These are phyloP conservation scores for Annulohypoxylon bovei DNA, from an alignment of 495 filamentous ascomycete genomes.

Conservation along the genomic window DNA sequence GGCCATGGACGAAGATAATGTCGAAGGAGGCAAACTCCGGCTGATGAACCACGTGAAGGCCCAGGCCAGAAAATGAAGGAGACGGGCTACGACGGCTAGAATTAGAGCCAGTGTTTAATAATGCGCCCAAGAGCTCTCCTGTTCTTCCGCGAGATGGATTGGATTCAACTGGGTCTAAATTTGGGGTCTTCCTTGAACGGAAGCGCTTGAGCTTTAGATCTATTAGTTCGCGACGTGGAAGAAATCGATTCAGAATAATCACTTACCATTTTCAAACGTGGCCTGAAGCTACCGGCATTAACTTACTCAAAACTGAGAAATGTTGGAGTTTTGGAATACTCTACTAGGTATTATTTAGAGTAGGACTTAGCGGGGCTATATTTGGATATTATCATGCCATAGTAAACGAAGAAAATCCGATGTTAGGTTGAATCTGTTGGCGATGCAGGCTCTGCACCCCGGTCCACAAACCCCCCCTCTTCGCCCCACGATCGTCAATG, in stretches of 20 bases:
- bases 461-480: no score
- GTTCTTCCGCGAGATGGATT: not conserved
- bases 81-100: not conserved
- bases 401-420: no score
- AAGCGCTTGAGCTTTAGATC: not conserved
- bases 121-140: not conserved
- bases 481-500: no score
- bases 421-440: no score
- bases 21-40: slow-evolving; percentile 10
- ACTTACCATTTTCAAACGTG: no score
- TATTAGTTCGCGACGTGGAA: not conserved
- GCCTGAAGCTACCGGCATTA: no score
- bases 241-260: not conserved
- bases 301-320: no score
- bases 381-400: no score
- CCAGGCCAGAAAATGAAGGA: not conserved
- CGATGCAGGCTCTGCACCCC: no score
- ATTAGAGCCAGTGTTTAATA: not conserved
- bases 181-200: not conserved
- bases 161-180: not conserved
- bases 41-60: not conserved
- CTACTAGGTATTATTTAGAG: no score
- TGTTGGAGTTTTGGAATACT: no score
- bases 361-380: no score
- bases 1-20: slow-evolving; percentile 50